These are phyloP conservation scores for Boletellus ananiceps DNA, from an alignment of 768 basidiomycete genomes.

Conservation along the genomic window DNA sequence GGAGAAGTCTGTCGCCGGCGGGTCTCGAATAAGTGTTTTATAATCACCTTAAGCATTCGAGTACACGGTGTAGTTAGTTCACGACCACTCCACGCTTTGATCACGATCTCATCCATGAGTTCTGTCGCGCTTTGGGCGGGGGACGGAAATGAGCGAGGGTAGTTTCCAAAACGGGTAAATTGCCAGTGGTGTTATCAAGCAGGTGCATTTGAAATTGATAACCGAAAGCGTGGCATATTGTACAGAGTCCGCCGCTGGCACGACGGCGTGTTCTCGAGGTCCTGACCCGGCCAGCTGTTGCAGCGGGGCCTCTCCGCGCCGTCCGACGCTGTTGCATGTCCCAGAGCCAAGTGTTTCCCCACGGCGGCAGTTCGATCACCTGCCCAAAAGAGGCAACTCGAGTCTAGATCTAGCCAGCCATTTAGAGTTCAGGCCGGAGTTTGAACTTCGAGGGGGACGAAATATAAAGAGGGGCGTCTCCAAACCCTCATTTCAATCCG, in stretches of 20 bases:
- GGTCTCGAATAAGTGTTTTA: constrained; percentile 20
- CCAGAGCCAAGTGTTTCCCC: neutral
- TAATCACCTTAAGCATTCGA: constrained; percentile 6
- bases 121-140: neutral
- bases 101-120: constrained; percentile 13
- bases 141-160: constrained; percentile 13
- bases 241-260: neutral
- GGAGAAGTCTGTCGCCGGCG: constrained; percentile 2
- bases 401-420: constrained; percentile 19
- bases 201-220: constrained; percentile 28
- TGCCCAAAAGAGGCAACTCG: constrained; percentile 17
- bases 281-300: neutral
- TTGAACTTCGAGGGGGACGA: constrained; percentile 34
- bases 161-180: constrained; percentile 5
- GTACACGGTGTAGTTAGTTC: constrained; percentile 18
- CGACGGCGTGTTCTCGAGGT: constrained; percentile 3
- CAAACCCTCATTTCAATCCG: constrained; percentile 23
- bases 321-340: neutral
- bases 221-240: neutral
- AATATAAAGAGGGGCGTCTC: constrained; percentile 43
- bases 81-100: constrained; percentile 19
- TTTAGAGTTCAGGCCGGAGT: constrained; percentile 44
- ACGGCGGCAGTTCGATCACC: constrained; percentile 18
- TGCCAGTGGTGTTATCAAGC: neutral
- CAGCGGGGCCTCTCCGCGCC: neutral